These are phyloP conservation scores for Fusarium sororula DNA, from an alignment of 2,329 filamentous ascomycete species.

Conservation along the genomic window DNA sequence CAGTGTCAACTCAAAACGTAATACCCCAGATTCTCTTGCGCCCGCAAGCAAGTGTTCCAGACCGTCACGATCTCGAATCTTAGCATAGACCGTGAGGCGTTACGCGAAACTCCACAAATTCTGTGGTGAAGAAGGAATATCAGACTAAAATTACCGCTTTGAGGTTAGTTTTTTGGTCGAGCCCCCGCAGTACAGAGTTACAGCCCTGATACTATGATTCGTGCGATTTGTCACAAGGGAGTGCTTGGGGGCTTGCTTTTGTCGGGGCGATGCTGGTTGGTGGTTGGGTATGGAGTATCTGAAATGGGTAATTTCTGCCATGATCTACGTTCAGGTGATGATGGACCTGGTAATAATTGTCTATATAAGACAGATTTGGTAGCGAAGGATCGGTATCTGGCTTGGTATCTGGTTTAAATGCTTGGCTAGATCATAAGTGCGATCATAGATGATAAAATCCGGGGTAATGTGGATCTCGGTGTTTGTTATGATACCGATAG, in stretches of 20 bases:
- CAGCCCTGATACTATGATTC: neutral
- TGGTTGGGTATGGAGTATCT: neutral
- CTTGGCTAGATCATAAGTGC: neutral
- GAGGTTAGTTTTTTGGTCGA: neutral
- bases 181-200: neutral
- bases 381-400: neutral
- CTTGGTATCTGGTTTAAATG: neutral
- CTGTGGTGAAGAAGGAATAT: neutral
- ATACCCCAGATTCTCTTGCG: conserved; percentile 11
- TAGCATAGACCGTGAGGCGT: neutral
- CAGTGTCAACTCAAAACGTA: conserved; percentile 8
- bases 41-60: conserved; percentile 12
- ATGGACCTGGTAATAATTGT: neutral
- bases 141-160: neutral
- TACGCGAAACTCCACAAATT: neutral
- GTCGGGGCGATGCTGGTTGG: neutral
- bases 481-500: neutral
- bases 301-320: neutral
- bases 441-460: neutral
- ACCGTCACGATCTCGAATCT: neutral
- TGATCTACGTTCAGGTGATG: neutral
- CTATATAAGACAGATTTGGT: fast-evolving
- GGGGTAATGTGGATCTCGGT: neutral
- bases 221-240: neutral
- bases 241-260: neutral